Evolutionary conservation across 345 rosid genomes (phyloP), one percentile per base, ranked within the genome.

Genomic region (Citrus australasica): DNA sequence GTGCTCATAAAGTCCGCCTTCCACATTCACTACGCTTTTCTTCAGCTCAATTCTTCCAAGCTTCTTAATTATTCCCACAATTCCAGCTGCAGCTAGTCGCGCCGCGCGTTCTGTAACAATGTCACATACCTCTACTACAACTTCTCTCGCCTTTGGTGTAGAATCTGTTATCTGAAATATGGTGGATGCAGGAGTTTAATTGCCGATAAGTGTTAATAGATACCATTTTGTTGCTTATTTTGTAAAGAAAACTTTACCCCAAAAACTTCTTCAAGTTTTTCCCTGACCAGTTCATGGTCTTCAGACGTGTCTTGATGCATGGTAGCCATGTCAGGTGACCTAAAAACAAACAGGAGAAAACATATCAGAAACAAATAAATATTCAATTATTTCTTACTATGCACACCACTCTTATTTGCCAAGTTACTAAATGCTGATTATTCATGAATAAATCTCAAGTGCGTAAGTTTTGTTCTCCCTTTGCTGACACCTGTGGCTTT

Each of bases 281-380:
- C 79, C 48, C 72, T 75, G 27, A 91, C 87, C 48, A 84, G 76
- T 38, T 83, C 85, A 6, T 78, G 87, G 42, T 87, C 86, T 67
- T 89, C 88, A 11, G 89, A 88, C 76, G 89, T 83, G 82, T 89
- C 92, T 82, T 91, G 94, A 81, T 89, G 92, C 94, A 91, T 91
- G 2, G 90, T 90, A 76, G 94, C 89, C 91, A 91, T 88, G 65
- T 91, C 89, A 6, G 88, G 89, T 16, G 91, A 80, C 71, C 92
- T 91, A 22, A 14, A 5, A 4, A 7, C 3, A 71, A 4, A 58
- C 3, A 68, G 6, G 64, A 17, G 51, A 67, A 79, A 60, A 3
- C 21, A 59, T 28, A n/a, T 58, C 24, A 69, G 56, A 73, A 28
- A 35, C 13, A 35, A 9, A 22, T 48, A 64, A 64, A 33, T 19